Base-by-base conservation (phyloP, 164 flowering plant species). In the Houttuynia cordata region DNA sequence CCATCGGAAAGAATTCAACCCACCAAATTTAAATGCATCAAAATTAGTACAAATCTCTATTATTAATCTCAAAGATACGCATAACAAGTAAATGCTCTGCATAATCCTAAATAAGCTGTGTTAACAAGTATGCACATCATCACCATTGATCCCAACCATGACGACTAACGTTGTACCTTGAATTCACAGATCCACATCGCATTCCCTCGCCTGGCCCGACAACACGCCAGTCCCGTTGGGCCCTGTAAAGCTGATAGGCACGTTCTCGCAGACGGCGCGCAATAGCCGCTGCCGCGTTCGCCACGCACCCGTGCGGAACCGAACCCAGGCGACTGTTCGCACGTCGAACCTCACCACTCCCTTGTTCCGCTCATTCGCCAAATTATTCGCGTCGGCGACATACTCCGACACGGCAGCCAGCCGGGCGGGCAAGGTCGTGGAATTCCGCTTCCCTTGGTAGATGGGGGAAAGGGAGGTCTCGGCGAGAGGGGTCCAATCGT, bases 291-390 rank as follows among this genome's bases (percentile, higher is more conserved):
- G 70, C 59, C 88, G 70, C 15, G 71, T 51, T 74, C 79, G 59
- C 83, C 86, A 84, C 0, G 62, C 73, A 1, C 85, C 81, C 4
- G 81, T 62, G 45, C 64, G 70, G 59, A 80, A 85, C 67, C 65
- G 62, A 24, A 76, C 77, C 67, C 67, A 21, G 15, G 79, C 72
- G 53, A 52, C 0, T 63, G 86, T 18, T 68, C 67, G 69, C 42
- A 86, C 62, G 63, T 77, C 71, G 54, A 86, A 86, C 1, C 24
- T 56, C 39, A 83, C 79, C 8, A 24, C n/a, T 5, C 89, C 94
- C 5, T 45, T 52, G 5, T 39, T 41, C 70, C 70, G 66, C 14
- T 86, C 85, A 0, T 24, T 57, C n/a, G 60, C 66, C 24, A 89
- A 63, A 2, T 9, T 65, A 19, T 39, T 64, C 15, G 58, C 68